These are phyloP conservation scores for Cronartium quercuum DNA, from an alignment of 1,284 basidiomycete species.

Conservation along the genomic window DNA sequence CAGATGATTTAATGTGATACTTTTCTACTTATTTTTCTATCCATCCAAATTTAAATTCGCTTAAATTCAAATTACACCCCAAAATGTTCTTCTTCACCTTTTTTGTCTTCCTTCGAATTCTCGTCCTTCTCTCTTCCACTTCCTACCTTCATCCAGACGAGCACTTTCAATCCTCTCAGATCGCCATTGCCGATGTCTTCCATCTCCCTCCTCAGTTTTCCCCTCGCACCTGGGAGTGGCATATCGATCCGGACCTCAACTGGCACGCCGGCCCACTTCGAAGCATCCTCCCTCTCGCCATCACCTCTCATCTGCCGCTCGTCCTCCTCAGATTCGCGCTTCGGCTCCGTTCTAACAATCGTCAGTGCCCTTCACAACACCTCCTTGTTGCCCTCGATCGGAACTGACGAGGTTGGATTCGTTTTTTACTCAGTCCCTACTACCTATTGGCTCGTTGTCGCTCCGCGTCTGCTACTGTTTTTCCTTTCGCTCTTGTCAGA, in stretches of 20 bases:
- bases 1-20: too few species aligned
- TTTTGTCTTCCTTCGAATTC: slow-evolving; percentile 44
- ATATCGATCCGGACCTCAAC: slow-evolving; percentile 43
- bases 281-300: slow-evolving; percentile 43
- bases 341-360: neutral
- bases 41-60: too few species aligned
- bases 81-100: too few species aligned
- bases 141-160: slow-evolving; percentile 50
- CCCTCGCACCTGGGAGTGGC: slow-evolving; percentile 35
- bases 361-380: neutral
- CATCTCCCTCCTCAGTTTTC: slow-evolving; percentile 24
- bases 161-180: slow-evolving; percentile 49
- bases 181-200: slow-evolving; percentile 41
- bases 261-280: slow-evolving; percentile 40
- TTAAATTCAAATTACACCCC: too few species aligned
- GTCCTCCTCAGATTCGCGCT: slow-evolving; percentile 16
- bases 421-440: neutral
- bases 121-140: slow-evolving; percentile 44
- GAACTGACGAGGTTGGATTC: neutral
- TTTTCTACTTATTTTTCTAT: too few species aligned
- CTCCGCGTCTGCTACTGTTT: slow-evolving; percentile 41
- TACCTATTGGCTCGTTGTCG: slow-evolving; percentile 39
- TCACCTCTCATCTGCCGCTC: slow-evolving; percentile 40
- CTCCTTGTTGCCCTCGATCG: neutral
- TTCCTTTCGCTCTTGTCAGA: slow-evolving; percentile 40